A percentile compares a stretch with the other conserved stretches of the same genome.
These are phyloP conservation scores for Allium fistulosum DNA, from an alignment of 106 monocot genomes.

Conservation along the genomic window DNA sequence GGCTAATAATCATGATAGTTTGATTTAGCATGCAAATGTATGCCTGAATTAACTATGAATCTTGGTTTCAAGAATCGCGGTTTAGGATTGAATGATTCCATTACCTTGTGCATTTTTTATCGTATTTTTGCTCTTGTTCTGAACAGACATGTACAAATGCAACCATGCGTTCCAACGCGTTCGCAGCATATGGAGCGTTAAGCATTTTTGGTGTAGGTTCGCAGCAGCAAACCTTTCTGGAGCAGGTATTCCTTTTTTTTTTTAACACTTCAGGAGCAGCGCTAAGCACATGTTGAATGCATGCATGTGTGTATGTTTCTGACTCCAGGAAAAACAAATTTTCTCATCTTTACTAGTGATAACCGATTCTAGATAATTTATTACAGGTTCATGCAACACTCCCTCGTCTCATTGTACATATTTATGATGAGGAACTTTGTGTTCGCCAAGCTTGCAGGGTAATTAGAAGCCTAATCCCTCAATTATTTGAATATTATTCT, in stretches of 20 bases:
- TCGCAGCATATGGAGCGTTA: slow-evolving; percentile 89
- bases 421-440: slow-evolving; percentile 76
- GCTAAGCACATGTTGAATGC: too few species aligned
- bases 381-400: slow-evolving; percentile 69
- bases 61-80: too few species aligned
- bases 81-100: too few species aligned
- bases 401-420: slow-evolving; percentile 83
- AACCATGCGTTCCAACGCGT: slow-evolving; percentile 80
- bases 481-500: neutral
- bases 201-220: slow-evolving; percentile 52
- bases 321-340: neutral
- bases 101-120: too few species aligned
- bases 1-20: too few species aligned
- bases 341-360: neutral
- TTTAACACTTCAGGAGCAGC: too few species aligned
- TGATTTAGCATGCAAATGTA: too few species aligned
- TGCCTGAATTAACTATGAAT: too few species aligned
- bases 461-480: slow-evolving; percentile 1
- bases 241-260: slow-evolving; percentile 50
- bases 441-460: slow-evolving; percentile 95
- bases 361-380: neutral
- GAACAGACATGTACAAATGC: slow-evolving; percentile 57
- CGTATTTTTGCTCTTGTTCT: too few species aligned
- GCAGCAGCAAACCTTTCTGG: slow-evolving; percentile 76
- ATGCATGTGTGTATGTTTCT: neutral